Base-by-base conservation (phyloP, 495 filamentous ascomycete genomes). In the Saxispiralis lemnorum region DNA sequence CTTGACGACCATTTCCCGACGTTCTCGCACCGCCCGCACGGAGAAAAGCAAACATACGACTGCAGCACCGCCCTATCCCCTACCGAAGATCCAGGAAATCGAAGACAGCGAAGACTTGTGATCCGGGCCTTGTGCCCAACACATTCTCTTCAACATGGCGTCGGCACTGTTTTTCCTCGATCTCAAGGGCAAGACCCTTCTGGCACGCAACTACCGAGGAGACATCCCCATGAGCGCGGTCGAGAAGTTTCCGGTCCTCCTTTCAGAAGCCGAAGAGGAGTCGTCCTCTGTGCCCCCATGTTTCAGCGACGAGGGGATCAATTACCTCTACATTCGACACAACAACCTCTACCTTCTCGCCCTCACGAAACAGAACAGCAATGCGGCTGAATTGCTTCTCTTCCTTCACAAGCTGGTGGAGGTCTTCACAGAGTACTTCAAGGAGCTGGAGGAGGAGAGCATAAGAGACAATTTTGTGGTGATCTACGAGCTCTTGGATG, bases 301-400 rank as follows among this genome's bases (percentile, higher is more conserved):
- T 64, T 95, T 99, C 69, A 95, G 88, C 35, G 81, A 93, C 62
- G 89, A 96, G 65, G 92, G 92, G 53, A 92, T 99, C 63, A 99
- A 99, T 86, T 99, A 96, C 62, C 84, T 99, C 61, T 99, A 99
- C 67, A 99, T 99, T 63, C 77, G 89, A 58, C 89, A 99, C 66
- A 95, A 93, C 65, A 99, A 99, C 66, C 85, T 99, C 51, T 96
- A 94, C 62, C 83, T 99, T 56, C 84, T 99, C 56, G 89, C 92
- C 45, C 73, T 99, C 47, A 96, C 92, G 35, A 96, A 96, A 69
- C 81, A 89, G 56, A 99, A 99, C 64, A 93, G 84, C 54, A 96
- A 96, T 75, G 92, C 92, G 56, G 83, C 92, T 64, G 89, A 96
- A 64, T 94, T 96, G 57, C 73, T 99, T 34, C 78, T 99, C 24